Evolutionary conservation across 768 basidiomycete species (phyloP).

Genomic region (Mycena olivaceomarginata): DNA sequence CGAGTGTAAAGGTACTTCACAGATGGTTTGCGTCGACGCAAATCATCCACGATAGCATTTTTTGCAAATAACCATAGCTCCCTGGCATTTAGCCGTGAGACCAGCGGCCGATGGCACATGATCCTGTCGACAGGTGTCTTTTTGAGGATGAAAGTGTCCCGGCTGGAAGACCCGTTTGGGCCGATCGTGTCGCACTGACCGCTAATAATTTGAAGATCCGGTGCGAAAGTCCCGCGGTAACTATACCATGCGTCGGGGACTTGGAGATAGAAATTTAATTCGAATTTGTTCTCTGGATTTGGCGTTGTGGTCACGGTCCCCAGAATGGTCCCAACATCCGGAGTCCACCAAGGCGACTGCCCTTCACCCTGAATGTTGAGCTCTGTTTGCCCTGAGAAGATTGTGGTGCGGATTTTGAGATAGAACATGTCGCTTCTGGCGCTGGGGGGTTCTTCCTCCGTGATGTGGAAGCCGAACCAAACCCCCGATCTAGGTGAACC

Average conservation of each 20-base stretch:
- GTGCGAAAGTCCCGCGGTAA: not conserved
- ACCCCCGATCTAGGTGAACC: constrained; percentile 1
- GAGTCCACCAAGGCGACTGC: not conserved
- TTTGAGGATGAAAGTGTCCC: not conserved
- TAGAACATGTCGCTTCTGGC: constrained; percentile 16
- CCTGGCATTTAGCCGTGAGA: not conserved
- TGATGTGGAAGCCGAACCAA: constrained; percentile 26
- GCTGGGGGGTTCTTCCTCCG: not conserved
- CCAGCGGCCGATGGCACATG: constrained; percentile 31
- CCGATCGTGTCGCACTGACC: not conserved
- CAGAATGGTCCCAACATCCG: not conserved
- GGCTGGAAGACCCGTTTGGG: not conserved
- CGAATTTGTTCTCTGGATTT: not conserved
- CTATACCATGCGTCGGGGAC: not conserved
- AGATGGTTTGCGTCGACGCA: constrained; percentile 17
- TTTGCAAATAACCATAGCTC: constrained; percentile 24
- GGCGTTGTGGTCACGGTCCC: constrained; percentile 6
- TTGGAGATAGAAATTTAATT: not conserved
- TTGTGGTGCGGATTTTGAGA: constrained; percentile 11
- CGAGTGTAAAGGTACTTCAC: not conserved
- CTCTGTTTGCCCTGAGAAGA: not conserved
- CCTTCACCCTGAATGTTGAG: constrained; percentile 10
- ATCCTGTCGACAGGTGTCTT: constrained; percentile 1
- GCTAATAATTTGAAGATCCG: constrained; percentile 3
- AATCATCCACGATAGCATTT: constrained; percentile 8